Evolutionary conservation across 768 basidiomycete species (phyloP).

Genomic region (Tricholoma flavovirens): DNA sequence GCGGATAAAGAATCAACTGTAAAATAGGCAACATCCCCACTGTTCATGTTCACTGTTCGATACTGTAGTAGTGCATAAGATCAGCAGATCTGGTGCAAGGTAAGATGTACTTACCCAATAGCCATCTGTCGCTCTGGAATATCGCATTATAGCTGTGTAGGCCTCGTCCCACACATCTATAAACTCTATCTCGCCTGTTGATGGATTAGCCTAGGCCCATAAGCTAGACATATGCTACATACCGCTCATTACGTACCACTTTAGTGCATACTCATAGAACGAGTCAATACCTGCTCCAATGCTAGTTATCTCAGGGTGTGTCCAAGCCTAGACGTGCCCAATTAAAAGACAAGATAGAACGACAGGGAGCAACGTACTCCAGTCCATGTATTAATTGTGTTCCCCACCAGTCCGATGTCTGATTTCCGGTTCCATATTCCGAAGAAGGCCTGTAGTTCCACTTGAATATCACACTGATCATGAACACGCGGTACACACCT

Average conservation of each 20-base stretch:
- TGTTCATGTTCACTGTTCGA: slow-evolving; percentile 76
- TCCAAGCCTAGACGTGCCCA: slow-evolving; percentile 53
- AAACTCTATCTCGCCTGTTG: slow-evolving; percentile 68
- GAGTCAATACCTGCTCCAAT: slow-evolving; percentile 96
- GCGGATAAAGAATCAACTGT: slow-evolving; percentile 95
- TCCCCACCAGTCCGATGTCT: slow-evolving; percentile 80
- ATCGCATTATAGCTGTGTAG: slow-evolving; percentile 81
- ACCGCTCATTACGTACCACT: slow-evolving; percentile 89
- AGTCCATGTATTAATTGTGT: slow-evolving; percentile 77
- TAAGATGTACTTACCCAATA: slow-evolving; percentile 61
- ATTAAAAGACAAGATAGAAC: background rate
- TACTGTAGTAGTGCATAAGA: slow-evolving; percentile 45
- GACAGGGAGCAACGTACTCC: slow-evolving; percentile 48
- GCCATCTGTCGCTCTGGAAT: slow-evolving; percentile 76
- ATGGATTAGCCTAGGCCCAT: background rate
- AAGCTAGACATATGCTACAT: slow-evolving; percentile 5
- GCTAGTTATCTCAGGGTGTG: slow-evolving; percentile 65
- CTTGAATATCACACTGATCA: background rate
- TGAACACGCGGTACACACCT: slow-evolving; percentile 22
- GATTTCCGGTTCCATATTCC: slow-evolving; percentile 91
- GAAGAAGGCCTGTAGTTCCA: slow-evolving; percentile 60
- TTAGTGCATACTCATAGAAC: slow-evolving; percentile 91
- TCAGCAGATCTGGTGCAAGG: background rate
- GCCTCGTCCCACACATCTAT: slow-evolving; percentile 81
- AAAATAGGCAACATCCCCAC: slow-evolving; percentile 65